Evolutionary conservation across 2,329 filamentous ascomycete genomes (phyloP).

Genomic region (Botryotinia calthae): DNA sequence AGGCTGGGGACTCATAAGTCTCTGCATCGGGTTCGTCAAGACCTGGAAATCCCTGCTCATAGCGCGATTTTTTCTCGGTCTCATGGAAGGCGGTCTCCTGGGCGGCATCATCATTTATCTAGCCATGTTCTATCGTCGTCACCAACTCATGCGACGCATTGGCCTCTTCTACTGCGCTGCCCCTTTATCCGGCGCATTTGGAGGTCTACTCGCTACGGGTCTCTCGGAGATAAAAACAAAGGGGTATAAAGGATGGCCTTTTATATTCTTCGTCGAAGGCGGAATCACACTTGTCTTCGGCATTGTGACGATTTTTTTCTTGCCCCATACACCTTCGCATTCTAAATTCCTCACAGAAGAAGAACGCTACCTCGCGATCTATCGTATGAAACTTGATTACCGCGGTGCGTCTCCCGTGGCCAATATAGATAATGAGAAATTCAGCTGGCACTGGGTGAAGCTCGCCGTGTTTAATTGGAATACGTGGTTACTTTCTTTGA

Average conservation of each 20-base stretch:
- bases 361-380: constrained; percentile 6
- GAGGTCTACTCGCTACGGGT: constrained; percentile 62
- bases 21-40: constrained; percentile 47
- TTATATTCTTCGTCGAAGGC: constrained; percentile 20
- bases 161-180: constrained; percentile 86
- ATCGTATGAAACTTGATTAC: constrained; percentile 19
- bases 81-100: constrained; percentile 49
- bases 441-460: constrained; percentile 20
- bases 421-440: constrained; percentile 16
- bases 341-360: constrained; percentile 10
- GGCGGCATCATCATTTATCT: constrained; percentile 57
- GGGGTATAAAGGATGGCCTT: constrained; percentile 17
- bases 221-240: constrained; percentile 27
- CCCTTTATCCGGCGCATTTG: constrained; percentile 74
- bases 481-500: constrained; percentile 12
- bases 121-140: constrained; percentile 59
- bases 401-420: constrained; percentile 1
- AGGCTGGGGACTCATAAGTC: constrained; percentile 46
- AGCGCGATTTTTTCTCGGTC: constrained; percentile 48
- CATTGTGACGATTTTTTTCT: constrained; percentile 2
- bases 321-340: constrained; percentile 19
- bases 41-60: constrained; percentile 45
- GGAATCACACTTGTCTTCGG: constrained; percentile 14
- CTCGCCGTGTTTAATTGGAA: constrained; percentile 19
- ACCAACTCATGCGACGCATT: constrained; percentile 78